Evolutionary conservation across 495 filamentous ascomycete species (phyloP).

Genomic region (Parmelia sp.): DNA sequence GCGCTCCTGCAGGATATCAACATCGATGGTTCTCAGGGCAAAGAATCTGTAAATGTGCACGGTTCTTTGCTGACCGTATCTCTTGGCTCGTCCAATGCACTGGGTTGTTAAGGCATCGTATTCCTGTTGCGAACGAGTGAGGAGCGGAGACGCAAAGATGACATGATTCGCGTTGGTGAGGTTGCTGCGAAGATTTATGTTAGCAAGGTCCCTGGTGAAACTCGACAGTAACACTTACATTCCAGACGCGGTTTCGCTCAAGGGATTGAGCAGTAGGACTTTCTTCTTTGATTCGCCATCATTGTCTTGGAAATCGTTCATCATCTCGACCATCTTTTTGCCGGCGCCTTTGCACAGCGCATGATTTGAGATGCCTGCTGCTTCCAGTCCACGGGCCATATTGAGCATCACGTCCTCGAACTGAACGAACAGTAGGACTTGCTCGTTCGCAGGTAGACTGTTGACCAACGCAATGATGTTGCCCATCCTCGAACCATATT

Average conservation of each 20-base stretch:
- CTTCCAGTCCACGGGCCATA: constrained; percentile 31
- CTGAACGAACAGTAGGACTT: constrained; percentile 49
- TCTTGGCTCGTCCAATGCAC: constrained; percentile 61
- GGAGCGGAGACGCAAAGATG: constrained; percentile 62
- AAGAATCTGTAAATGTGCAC: constrained; percentile 69
- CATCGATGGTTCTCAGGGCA: constrained; percentile 59
- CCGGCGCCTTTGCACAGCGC: constrained; percentile 29
- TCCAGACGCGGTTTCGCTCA: constrained; percentile 59
- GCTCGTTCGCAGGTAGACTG: constrained; percentile 38
- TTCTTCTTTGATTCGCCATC: constrained; percentile 29
- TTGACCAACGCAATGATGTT: constrained; percentile 43
- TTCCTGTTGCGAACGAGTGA: constrained; percentile 47
- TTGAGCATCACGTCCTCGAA: constrained; percentile 38
- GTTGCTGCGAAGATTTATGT: constrained; percentile 44
- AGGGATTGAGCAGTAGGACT: constrained; percentile 62
- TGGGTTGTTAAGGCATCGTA: constrained; percentile 61
- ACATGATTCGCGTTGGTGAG: constrained; percentile 70
- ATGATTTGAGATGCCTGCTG: constrained; percentile 32
- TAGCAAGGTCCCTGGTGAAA: background rate
- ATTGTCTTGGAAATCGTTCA: constrained; percentile 42
- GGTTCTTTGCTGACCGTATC: constrained; percentile 59
- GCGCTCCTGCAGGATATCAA: constrained; percentile 54
- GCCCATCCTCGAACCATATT: constrained; percentile 41
- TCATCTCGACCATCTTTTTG: constrained; percentile 28
- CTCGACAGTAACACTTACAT: constrained; percentile 44